Base-by-base conservation (phyloP, 352 stramenopile species). In the Phytopythium cucurbitacearum region DNA sequence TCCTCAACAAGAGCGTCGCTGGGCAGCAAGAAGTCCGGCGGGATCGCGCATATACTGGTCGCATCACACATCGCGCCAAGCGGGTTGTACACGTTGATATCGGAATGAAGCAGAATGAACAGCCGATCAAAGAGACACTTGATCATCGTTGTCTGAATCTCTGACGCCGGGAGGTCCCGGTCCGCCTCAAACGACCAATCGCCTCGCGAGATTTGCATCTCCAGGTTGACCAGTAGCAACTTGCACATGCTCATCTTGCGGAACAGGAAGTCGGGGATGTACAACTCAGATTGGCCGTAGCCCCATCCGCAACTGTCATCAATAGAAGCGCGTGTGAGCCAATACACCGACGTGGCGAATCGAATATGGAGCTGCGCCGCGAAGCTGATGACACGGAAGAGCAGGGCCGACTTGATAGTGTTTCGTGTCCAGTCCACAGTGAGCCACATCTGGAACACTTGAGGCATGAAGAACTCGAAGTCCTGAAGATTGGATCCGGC, bases 371-470 rank as follows among this genome's bases (percentile, higher is more conserved):
- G 64, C 44, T 86, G 78, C 13, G 80, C 83, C 5, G 78, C 78
- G 43, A 85, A 85, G 51, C 70, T 80, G 34, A 93, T 71, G 28
- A 89, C 77, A 36, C 80, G 80, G 43, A 91, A 83, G 13, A 93
- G 67, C 37, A 93, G 67, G 12, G 69, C 81, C 4, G 76, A 77
- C 67, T 93, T 93, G 47, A 88, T 74, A 36, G 70, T 87, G 57
- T 91, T 90, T 39, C 60, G 71, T 2, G 70, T 71, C 71, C 76
- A 90, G 68, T 91, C 80, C 41, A 89, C 76, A 2, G 82, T 89
- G 42, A 90, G 65, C 82, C 82, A 93, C 66, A 91, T 76, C 48
- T 93, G 82, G 56, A 91, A 93, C 41, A 93, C 64, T 55, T 93
- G 80, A 6, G 82, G 82, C 48, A 93, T 45, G 59, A 93, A 93